Conservation (phyloP, 139 green algal species). For the Asterochloris sp. region DNA sequence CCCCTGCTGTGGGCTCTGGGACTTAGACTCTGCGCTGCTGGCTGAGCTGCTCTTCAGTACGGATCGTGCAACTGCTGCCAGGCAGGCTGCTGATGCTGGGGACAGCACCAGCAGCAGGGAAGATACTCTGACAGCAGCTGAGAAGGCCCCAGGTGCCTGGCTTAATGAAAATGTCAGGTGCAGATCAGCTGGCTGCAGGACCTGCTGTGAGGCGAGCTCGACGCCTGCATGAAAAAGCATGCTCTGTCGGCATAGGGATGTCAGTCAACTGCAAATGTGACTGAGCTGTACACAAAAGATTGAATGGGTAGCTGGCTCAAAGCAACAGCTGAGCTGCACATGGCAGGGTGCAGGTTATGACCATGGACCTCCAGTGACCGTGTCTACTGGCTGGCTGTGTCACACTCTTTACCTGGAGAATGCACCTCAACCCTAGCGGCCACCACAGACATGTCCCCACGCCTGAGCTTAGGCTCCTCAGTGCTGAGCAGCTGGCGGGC, state of each 20-base stretch:
- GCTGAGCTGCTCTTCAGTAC: background rate
- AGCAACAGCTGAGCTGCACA: too few relatives aligned
- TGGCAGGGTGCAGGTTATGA: too few relatives aligned
- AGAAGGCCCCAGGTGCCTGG: background rate
- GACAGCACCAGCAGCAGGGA: slow-evolving; percentile 19
- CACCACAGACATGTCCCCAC: slow-evolving; percentile 20
- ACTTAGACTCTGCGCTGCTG: background rate
- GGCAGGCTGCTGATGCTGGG: slow-evolving; percentile 1
- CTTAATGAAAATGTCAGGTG: slow-evolving; percentile 20
- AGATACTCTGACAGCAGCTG: background rate
- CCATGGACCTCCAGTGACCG: too few relatives aligned
- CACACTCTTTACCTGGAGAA: background rate
- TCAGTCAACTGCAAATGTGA: too few relatives aligned
- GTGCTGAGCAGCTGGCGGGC: slow-evolving; percentile 7
- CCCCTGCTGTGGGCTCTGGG: too few relatives aligned
- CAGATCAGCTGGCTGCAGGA: slow-evolving; percentile 8
- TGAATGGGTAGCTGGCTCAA: too few relatives aligned
- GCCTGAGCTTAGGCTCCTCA: background rate
- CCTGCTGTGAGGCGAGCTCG: background rate
- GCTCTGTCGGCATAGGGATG: too few relatives aligned
- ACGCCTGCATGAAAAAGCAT: background rate
- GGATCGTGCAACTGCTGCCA: background rate
- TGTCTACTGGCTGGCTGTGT: too few relatives aligned
- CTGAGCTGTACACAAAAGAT: too few relatives aligned
- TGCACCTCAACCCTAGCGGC: slow-evolving; percentile 10